phyloP scores from a whole-genome alignment of 2,329 filamentous ascomycete genomes.

The Teratosphaeria nubilosa region DNA sequence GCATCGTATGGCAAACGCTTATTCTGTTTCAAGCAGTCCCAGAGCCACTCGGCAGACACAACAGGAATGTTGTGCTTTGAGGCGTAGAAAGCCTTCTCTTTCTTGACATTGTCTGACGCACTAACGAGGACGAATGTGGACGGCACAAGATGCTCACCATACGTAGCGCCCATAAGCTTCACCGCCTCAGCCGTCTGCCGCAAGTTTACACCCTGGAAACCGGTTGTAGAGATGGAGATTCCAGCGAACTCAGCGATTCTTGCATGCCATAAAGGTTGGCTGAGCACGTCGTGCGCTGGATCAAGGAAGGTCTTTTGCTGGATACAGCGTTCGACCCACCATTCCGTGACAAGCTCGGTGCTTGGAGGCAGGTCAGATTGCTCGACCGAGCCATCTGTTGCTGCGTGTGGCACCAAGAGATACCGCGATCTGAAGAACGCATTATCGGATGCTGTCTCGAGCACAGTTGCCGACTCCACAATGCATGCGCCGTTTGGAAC shows the following conservation, averaged over 20 bases:
- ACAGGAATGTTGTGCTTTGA: constrained; percentile 66
- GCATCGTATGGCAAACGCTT: constrained; percentile 39
- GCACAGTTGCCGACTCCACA: constrained; percentile 12
- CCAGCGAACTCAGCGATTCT: constrained; percentile 30
- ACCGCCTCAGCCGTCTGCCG: constrained; percentile 73
- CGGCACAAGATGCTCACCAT: constrained; percentile 65
- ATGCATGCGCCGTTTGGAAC: constrained; percentile 22
- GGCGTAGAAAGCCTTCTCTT: constrained; percentile 71
- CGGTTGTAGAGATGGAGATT: constrained; percentile 52
- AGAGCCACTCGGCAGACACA: constrained; percentile 76
- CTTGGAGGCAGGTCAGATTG: constrained; percentile 16
- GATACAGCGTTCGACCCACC: constrained; percentile 86
- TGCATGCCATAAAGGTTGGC: constrained; percentile 57
- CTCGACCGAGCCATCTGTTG: constrained; percentile 15
- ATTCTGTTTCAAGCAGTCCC: constrained; percentile 57
- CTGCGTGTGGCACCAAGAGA: constrained; percentile 26
- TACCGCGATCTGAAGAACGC: constrained; percentile 10
- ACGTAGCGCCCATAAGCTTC: constrained; percentile 60
- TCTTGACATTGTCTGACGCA: constrained; percentile 40
- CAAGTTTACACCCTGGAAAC: constrained; percentile 74
- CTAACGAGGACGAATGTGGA: constrained; percentile 69
- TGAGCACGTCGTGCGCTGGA: constrained; percentile 61
- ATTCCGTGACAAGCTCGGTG: constrained; percentile 61
- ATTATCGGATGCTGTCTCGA: constrained; percentile 11
- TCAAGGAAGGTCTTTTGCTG: constrained; percentile 62